Percentiles rank a stretch among this genome's conserved stretches.
Evolutionary conservation across 192 early-diverging fungal genomes (phyloP).

Genomic region (Cladochytrium replicatum): DNA sequence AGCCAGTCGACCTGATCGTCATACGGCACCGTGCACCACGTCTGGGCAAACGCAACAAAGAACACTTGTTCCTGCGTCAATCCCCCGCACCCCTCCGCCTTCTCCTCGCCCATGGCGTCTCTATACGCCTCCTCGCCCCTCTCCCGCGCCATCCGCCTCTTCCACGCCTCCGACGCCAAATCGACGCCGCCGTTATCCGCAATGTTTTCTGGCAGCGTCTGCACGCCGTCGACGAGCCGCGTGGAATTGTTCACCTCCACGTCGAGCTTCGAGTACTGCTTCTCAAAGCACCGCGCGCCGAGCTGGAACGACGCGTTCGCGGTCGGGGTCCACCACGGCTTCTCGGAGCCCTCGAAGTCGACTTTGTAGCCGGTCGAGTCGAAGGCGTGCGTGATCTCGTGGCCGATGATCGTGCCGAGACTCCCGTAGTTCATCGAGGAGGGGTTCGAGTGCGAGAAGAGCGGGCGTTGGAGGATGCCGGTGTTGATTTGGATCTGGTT

Average conservation of each 20-base stretch:
- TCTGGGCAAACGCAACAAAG: conserved; percentile 56
- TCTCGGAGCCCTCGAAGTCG: conserved; percentile 40
- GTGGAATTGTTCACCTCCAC: conserved; percentile 32
- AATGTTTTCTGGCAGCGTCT: conserved; percentile 55
- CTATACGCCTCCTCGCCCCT: conserved; percentile 6
- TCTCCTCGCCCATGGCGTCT: background rate
- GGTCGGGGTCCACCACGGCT: conserved; percentile 30
- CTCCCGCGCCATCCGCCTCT: conserved; percentile 17
- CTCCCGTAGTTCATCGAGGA: conserved; percentile 57
- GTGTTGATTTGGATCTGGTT: conserved; percentile 40
- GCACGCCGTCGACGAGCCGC: conserved; percentile 40
- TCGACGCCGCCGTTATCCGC: conserved; percentile 60
- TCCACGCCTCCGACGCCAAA: conserved; percentile 36
- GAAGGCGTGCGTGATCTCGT: conserved; percentile 71
- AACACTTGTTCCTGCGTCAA: conserved; percentile 53
- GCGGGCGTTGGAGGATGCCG: conserved; percentile 53
- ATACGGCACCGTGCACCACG: conserved; percentile 52
- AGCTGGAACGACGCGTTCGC: conserved; percentile 31
- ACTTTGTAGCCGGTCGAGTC: conserved; percentile 48
- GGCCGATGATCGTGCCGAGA: conserved; percentile 60
- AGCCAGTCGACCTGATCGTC: background rate
- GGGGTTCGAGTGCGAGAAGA: conserved; percentile 46
- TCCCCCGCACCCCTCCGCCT: conserved; percentile 37
- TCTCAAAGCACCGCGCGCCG: conserved; percentile 49
- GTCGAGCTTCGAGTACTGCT: conserved; percentile 50